Base-by-base conservation (phyloP, 2,329 filamentous ascomycete species). In the Colletotrichum acutatum region DNA sequence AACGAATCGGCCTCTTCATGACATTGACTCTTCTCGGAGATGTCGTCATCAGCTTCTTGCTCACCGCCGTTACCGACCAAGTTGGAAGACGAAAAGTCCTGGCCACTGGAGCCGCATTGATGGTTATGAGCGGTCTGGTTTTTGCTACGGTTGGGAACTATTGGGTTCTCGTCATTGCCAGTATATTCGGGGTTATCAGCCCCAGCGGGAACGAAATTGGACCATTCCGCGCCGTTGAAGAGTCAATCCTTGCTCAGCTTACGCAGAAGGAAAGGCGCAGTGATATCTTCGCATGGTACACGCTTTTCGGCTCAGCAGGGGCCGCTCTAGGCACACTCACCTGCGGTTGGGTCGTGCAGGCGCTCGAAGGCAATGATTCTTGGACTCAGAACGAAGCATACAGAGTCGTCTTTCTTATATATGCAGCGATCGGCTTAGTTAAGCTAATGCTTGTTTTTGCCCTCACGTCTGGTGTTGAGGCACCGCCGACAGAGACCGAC, bases 281-380 rank as follows among this genome's bases (percentile, higher is more conserved):
- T 69, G 89, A 91, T 76, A 83, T 92, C 32, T 91, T 89, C 74
- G 90, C 90, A 4, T 92, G 90, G 90, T 92, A 91, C 76, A 87
- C 84, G 6, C 82, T 91, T 7, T 79, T 85, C 1, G 92, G 91
- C 3, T 87, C 86, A 0, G 87, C 89, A 0, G 92, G 92, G 0
- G 86, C 88, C 0, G 91, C 92, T 0, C 83, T 88, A 19, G 92
- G 92, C 1, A 87, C 90, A 72, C 81, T 91, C 57, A 81, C 84
- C 0, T 87, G 88, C 67, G 92, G 92, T 2, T 92, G 90, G 89
- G 78, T 86, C 3, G 85, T 92, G 5, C 85, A 89, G 56, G 78
- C 84, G 4, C 80, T 92, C 34, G 83, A 86, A 26, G 76, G 78
- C 1, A 76, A 77, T 22, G 77, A 83, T 4, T 79, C 78, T 0